These are phyloP conservation scores for Nepenthes alata DNA, from an alignment of 179 eudicot genomes.

Conservation along the genomic window DNA sequence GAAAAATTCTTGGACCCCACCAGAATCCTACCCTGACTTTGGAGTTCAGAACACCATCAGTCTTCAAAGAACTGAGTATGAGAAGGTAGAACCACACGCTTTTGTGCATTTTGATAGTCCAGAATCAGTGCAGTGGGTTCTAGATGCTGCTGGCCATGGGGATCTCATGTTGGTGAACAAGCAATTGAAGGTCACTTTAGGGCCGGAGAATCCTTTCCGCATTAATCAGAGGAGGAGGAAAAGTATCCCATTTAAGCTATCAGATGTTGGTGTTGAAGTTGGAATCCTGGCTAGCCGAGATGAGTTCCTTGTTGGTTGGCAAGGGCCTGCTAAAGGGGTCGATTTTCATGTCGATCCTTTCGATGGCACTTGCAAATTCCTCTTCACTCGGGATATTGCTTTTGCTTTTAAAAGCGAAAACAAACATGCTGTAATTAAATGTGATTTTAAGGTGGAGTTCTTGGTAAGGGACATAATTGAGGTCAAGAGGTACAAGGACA, in stretches of 20 bases:
- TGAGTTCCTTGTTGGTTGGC: slow-evolving; percentile 63
- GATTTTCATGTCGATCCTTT: slow-evolving; percentile 75
- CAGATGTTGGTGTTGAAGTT: slow-evolving; percentile 42
- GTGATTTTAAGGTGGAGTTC: slow-evolving; percentile 66
- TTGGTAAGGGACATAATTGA: slow-evolving; percentile 51
- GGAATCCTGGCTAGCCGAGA: slow-evolving; percentile 42
- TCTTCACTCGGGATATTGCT: slow-evolving; percentile 40
- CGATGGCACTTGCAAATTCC: slow-evolving; percentile 47
- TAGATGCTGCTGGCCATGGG: slow-evolving; percentile 35
- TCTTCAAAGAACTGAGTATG: slow-evolving; percentile 26
- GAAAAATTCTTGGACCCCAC: slow-evolving; percentile 84
- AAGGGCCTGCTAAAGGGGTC: slow-evolving; percentile 43
- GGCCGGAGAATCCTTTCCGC: slow-evolving; percentile 60
- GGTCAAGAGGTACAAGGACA: slow-evolving; percentile 28
- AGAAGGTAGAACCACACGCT: slow-evolving; percentile 71
- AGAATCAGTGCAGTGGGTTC: slow-evolving; percentile 34
- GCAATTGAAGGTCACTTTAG: slow-evolving; percentile 37
- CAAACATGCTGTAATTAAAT: slow-evolving; percentile 39
- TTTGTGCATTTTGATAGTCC: slow-evolving; percentile 63
- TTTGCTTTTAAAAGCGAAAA: slow-evolving; percentile 39
- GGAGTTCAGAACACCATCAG: slow-evolving; percentile 12
- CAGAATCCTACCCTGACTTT: slow-evolving; percentile 51
- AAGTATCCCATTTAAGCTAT: slow-evolving; percentile 36
- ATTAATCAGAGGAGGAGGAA: slow-evolving; percentile 48
- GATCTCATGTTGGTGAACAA: slow-evolving; percentile 26